phyloP scores from a whole-genome alignment of 768 basidiomycete genomes.

The Psilocybe cubensis region DNA sequence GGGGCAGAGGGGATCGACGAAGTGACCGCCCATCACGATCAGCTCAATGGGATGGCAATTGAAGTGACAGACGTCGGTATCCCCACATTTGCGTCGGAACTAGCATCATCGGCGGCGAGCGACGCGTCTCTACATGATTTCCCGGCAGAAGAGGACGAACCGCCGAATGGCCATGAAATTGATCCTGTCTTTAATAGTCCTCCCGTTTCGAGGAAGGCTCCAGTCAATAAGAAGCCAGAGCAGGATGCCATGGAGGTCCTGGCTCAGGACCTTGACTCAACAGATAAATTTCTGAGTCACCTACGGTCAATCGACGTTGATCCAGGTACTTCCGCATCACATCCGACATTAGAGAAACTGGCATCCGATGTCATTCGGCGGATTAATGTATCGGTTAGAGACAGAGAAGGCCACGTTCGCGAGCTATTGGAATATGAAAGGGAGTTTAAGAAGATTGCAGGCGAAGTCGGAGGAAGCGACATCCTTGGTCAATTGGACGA shows the following conservation, averaged over 20 bases:
- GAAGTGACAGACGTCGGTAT: slow-evolving; percentile 31
- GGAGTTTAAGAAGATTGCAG: slow-evolving; percentile 76
- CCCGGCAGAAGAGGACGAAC: slow-evolving; percentile 30
- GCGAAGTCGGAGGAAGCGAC: slow-evolving; percentile 78
- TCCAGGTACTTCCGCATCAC: slow-evolving; percentile 33
- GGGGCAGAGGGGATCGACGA: slow-evolving; percentile 83
- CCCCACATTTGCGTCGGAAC: slow-evolving; percentile 48
- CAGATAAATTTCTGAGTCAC: slow-evolving; percentile 75
- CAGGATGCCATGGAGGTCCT: slow-evolving; percentile 76
- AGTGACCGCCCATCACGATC: slow-evolving; percentile 21
- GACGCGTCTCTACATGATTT: slow-evolving; percentile 33
- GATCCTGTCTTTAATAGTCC: slow-evolving; percentile 50
- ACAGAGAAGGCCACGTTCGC: slow-evolving; percentile 82
- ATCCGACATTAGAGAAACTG: slow-evolving; percentile 62
- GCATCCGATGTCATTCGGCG: slow-evolving; percentile 79
- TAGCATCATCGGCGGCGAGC: slow-evolving; percentile 27
- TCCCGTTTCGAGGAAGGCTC: slow-evolving; percentile 31
- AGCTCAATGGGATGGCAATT: slow-evolving; percentile 32
- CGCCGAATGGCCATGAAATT: slow-evolving; percentile 26
- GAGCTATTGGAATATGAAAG: slow-evolving; percentile 79
- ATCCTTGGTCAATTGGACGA: slow-evolving; percentile 71
- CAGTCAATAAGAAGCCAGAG: slow-evolving; percentile 35
- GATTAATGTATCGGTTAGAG: slow-evolving; percentile 74
- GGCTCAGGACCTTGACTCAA: slow-evolving; percentile 73
- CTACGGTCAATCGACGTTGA: slow-evolving; percentile 72